Base-by-base conservation (phyloP, 257 asterid genomes). In the Misopates orontium region DNA sequence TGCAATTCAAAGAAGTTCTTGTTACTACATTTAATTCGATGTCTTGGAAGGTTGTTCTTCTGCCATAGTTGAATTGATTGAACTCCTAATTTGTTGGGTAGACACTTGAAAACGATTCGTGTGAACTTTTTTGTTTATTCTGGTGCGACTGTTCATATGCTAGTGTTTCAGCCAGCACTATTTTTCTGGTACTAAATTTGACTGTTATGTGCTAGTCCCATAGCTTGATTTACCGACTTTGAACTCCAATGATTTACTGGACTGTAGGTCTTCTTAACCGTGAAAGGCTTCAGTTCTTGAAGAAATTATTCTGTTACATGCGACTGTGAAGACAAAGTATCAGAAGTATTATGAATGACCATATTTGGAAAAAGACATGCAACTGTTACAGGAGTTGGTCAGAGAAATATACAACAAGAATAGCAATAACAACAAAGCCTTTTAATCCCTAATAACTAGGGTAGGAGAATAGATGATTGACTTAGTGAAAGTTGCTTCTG, bases 31-130 rank as follows among this genome's bases (percentile, higher is more conserved):
- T 90, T 59, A 89, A 86, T 84, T 88, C 99, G 1, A 87, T 95
- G 50, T 94, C 99, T 64, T 94, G 99, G 99, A 94, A 94, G 99
- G 99, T 90, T 63, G 63, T 73, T 60, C 69, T 71, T 68, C 67
- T 72, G 56, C 77, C 74, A 40, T 67, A 13, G 13, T 39, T 19
- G 24, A 44, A 52, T 16, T 65, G 72, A 50, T 67, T 10, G 11
- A 36, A 36, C 8, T 36, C 56, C 28, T 75, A 48, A 62, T 42
- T 66, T 40, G 23, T 58, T 56, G 60, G 44, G 39, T 32, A 56
- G 31, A 48, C 50, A 42, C 44, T 57, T 39, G n/a, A 17, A 52
- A 36, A 48, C 56, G 67, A 20, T 54, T 51, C 56, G 45, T 40
- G 17, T 22, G 58, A 49, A 53, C 61, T 51, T 24, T 60, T 48